A percentile compares a stretch with the other conserved stretches of the same genome.
Conservation (phyloP, 2,329 filamentous ascomycete genomes). For the Rugonectria rugulosa region DNA sequence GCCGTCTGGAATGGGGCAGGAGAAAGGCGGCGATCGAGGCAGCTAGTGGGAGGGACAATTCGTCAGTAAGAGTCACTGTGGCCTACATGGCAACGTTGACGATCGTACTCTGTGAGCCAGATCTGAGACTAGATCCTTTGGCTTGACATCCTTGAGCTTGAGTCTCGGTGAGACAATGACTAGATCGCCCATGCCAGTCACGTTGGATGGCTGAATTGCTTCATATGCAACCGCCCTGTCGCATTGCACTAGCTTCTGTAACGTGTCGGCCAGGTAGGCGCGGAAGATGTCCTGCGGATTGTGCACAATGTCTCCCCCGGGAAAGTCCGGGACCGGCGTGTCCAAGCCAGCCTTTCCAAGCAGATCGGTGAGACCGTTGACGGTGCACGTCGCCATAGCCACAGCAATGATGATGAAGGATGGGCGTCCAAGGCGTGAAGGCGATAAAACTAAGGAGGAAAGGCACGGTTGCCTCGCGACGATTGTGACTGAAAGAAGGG, state of each 20-base stretch:
- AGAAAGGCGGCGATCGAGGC: constrained; percentile 31
- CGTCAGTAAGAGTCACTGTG: constrained; percentile 16
- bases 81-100: background rate
- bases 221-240: constrained; percentile 35
- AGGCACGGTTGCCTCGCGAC: constrained; percentile 1
- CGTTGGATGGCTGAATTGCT: constrained; percentile 37
- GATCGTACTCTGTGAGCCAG: constrained; percentile 29
- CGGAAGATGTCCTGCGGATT: constrained; percentile 39
- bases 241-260: constrained; percentile 31
- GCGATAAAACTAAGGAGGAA: background rate
- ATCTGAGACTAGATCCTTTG: constrained; percentile 30
- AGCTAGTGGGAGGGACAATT: constrained; percentile 18
- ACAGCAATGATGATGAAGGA: constrained; percentile 3
- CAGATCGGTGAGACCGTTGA: constrained; percentile 28
- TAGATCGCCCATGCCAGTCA: constrained; percentile 36
- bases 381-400: constrained; percentile 36
- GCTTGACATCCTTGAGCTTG: constrained; percentile 22
- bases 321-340: constrained; percentile 32
- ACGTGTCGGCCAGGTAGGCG: constrained; percentile 32
- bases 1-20: constrained; percentile 32
- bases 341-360: constrained; percentile 33
- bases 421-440: background rate
- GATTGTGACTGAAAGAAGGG: background rate
- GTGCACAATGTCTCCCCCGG: constrained; percentile 31
- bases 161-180: constrained; percentile 37